A percentile compares a stretch with the other conserved stretches of the same genome.
Conservation (phyloP, 139 green algal genomes). For the Coccomyxa sp. region DNA sequence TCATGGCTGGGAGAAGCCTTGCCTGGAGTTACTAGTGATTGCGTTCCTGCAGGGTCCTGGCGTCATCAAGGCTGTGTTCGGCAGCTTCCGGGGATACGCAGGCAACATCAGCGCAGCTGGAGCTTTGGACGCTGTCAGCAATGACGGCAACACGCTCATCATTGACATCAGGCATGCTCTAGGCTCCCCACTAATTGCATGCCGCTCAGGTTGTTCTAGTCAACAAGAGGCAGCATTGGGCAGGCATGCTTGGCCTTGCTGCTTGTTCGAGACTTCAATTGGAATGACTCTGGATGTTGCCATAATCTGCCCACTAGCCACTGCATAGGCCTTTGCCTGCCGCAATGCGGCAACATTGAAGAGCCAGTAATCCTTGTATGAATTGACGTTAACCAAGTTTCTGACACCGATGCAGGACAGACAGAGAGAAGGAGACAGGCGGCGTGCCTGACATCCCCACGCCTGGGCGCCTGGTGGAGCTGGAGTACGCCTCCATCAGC, state of each 20-base stretch:
- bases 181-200: too few relatives aligned
- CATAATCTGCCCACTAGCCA: too few relatives aligned
- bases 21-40: too few relatives aligned
- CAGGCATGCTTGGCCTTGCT: too few relatives aligned
- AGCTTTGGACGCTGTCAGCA: slow-evolving; percentile 55
- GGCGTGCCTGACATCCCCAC: slow-evolving; percentile 76
- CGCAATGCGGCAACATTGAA: too few relatives aligned
- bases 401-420: background rate
- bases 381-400: too few relatives aligned
- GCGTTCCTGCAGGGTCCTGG: slow-evolving; percentile 41
- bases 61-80: slow-evolving; percentile 39
- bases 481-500: slow-evolving; percentile 70
- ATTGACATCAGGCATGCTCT: slow-evolving; percentile 67
- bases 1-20: too few relatives aligned
- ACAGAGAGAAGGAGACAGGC: slow-evolving; percentile 69
- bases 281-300: too few relatives aligned
- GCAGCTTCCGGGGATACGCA: slow-evolving; percentile 46
- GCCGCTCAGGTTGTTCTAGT: background rate
- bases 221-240: background rate
- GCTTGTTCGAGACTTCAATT: too few relatives aligned
- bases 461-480: slow-evolving; percentile 52
- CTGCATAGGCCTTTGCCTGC: too few relatives aligned
- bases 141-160: slow-evolving; percentile 50
- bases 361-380: too few relatives aligned
- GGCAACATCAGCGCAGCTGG: slow-evolving; percentile 57